These are phyloP conservation scores for Dioscorea cayenensis DNA, from an alignment of 116 monocot species.

Conservation along the genomic window DNA sequence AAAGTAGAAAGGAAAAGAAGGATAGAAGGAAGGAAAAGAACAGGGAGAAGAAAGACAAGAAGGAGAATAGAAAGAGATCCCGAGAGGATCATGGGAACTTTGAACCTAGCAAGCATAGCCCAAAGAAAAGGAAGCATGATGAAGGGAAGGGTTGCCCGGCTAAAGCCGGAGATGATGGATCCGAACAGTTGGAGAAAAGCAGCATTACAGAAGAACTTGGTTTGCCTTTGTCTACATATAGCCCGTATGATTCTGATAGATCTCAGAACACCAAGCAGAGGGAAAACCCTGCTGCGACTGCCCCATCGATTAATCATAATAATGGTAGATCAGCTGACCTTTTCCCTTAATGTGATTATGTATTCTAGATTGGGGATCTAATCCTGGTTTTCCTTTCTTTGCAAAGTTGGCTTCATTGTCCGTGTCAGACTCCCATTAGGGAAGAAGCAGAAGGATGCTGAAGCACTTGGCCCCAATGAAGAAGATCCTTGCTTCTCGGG, in stretches of 20 bases:
- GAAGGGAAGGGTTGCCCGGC: slow-evolving; percentile 5
- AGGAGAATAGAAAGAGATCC: slow-evolving; percentile 22
- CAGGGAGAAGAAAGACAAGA: slow-evolving; percentile 30
- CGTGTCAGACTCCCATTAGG: slow-evolving; percentile 38
- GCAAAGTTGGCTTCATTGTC: slow-evolving; percentile 23
- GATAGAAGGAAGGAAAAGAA: slow-evolving; percentile 21
- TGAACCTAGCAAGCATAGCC: slow-evolving; percentile 12
- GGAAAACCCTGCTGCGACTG: slow-evolving; percentile 6
- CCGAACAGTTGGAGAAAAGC: slow-evolving; percentile 63
- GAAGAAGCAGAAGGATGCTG: slow-evolving; percentile 7
- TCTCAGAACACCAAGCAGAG: slow-evolving; percentile 57
- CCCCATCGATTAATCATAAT: slow-evolving; percentile 4
- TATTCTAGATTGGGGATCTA: not conserved
- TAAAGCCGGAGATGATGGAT: slow-evolving; percentile 8
- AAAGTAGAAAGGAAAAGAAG: slow-evolving; percentile 14
- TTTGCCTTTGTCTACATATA: slow-evolving; percentile 8
- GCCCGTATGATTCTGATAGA: slow-evolving; percentile 33
- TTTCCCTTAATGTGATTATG: not conserved
- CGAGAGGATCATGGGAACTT: slow-evolving; percentile 2
- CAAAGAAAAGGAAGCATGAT: slow-evolving; percentile 36
- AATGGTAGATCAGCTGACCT: slow-evolving; percentile 18
- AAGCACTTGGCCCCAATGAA: slow-evolving; percentile 1
- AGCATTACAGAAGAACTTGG: slow-evolving; percentile 70
- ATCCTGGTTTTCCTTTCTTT: not conserved
- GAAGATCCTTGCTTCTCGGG: slow-evolving; percentile 26